Percentiles rank a stretch among this genome's conserved stretches.
Conservation (phyloP, 805 yeast genomes). For the Cyberlindnera suaveolens region DNA sequence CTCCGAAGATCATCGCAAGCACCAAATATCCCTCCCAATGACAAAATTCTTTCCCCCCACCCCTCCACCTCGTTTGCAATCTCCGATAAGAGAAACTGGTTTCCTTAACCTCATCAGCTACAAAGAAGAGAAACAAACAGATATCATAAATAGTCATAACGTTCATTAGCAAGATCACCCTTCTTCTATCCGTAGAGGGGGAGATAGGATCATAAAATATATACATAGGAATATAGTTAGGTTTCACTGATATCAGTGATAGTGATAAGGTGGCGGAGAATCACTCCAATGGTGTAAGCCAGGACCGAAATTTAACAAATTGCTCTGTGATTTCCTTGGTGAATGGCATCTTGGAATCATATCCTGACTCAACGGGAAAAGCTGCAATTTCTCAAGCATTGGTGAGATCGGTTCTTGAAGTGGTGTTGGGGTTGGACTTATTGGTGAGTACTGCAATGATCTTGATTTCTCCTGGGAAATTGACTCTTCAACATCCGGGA, state of each 20-base stretch:
- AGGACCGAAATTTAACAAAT: conserved; percentile 17
- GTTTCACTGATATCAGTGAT: conserved; percentile 1
- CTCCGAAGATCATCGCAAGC: no score
- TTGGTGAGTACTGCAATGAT: not conserved
- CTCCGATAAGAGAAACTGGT: no score
- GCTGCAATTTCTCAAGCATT: conserved; percentile 11
- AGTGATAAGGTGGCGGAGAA: conserved; percentile 14
- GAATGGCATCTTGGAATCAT: conserved; percentile 11
- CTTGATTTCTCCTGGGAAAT: not conserved
- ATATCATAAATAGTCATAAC: not conserved
- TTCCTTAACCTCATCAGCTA: no score
- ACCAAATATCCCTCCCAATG: no score
- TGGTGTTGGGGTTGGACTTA: not conserved
- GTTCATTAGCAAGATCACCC: no score
- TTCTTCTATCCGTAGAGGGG: no score
- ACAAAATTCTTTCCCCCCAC: no score
- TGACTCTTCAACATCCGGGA: not conserved
- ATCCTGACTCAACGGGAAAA: not conserved
- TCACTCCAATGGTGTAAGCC: conserved; percentile 13
- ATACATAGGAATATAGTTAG: no score
- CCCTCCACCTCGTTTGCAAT: no score
- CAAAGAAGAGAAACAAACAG: not conserved
- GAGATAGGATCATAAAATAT: no score
- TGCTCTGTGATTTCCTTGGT: conserved; percentile 22
- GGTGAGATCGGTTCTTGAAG: conserved; percentile 5